Percentiles rank a stretch among this genome's conserved stretches.
Conservation (phyloP, 2,329 filamentous ascomycete genomes). For the Zarea fungicola region DNA sequence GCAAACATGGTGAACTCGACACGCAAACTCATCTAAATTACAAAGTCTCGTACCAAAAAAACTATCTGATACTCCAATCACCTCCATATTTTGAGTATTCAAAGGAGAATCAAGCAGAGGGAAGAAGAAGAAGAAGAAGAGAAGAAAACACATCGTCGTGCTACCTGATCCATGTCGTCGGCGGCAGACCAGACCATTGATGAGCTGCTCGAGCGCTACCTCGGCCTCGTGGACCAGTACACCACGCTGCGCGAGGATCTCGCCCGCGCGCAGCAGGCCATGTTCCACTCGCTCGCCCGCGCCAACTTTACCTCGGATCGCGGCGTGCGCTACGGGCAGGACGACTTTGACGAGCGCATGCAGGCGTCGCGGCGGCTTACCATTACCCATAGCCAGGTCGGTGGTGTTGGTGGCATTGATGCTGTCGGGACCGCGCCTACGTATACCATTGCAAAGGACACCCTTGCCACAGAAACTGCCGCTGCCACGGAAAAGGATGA, state of each 20-base stretch:
- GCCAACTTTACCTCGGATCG: constrained; percentile 68
- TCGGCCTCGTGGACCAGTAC: constrained; percentile 63
- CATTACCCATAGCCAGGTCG: constrained; percentile 13
- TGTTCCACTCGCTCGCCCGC: constrained; percentile 60
- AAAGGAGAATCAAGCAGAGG: too few species aligned
- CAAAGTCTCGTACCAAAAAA: background rate
- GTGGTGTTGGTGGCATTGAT: constrained; percentile 3
- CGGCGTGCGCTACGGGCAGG: constrained; percentile 59
- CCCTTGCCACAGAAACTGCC: too few species aligned
- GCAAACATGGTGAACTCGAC: too few species aligned
- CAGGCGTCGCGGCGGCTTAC: constrained; percentile 48
- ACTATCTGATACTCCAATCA: too few species aligned
- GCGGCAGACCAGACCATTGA: constrained; percentile 45
- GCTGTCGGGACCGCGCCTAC: too few species aligned
- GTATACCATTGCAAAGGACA: constrained; percentile 18
- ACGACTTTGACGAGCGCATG: constrained; percentile 71
- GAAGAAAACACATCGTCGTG: too few species aligned
- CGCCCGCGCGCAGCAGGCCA: constrained; percentile 45
- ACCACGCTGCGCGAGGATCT: constrained; percentile 52
- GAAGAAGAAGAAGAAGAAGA: too few species aligned
- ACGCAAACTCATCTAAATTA: too few species aligned
- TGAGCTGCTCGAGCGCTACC: constrained; percentile 58
- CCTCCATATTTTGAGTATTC: too few species aligned
- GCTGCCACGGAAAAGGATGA: too few species aligned
- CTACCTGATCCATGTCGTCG: background rate